A percentile compares a stretch with the other conserved stretches of the same genome.
Conservation (phyloP, 1,139 yeast species). For the Kluyveromyces marxianus region DNA sequence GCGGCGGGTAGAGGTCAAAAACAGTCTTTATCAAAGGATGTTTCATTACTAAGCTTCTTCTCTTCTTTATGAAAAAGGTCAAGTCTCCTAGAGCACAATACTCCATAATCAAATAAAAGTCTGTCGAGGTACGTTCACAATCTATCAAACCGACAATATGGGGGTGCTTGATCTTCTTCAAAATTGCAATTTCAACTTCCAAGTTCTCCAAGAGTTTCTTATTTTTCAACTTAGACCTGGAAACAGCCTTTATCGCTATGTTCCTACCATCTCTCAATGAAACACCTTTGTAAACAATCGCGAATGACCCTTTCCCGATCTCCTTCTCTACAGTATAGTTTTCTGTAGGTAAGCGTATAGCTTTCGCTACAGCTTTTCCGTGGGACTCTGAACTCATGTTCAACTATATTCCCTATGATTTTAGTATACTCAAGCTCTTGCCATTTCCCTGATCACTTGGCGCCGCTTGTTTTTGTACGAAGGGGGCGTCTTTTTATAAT, state of each 20-base stretch:
- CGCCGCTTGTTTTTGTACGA: background rate
- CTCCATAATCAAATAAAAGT: slow-evolving; percentile 93
- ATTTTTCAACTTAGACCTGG: slow-evolving; percentile 72
- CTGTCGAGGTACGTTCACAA: slow-evolving; percentile 67
- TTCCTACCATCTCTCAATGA: slow-evolving; percentile 27
- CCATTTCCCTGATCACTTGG: slow-evolving; percentile 1
- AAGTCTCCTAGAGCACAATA: slow-evolving; percentile 93
- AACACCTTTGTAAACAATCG: slow-evolving; percentile 76
- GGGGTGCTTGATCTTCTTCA: slow-evolving; percentile 83
- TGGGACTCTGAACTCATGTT: slow-evolving; percentile 7
- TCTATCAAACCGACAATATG: slow-evolving; percentile 85
- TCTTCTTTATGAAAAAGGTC: slow-evolving; percentile 72
- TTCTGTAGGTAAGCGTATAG: slow-evolving; percentile 10
- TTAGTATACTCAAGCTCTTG: background rate
- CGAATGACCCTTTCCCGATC: slow-evolving; percentile 93
- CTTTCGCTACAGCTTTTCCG: slow-evolving; percentile 10
- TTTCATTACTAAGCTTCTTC: slow-evolving; percentile 61
- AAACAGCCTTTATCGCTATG: slow-evolving; percentile 76
- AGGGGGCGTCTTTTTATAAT: background rate
- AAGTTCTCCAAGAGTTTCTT: slow-evolving; percentile 82
- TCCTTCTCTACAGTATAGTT: slow-evolving; percentile 36
- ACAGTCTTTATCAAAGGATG: slow-evolving; percentile 76
- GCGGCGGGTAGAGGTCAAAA: slow-evolving; percentile 77
- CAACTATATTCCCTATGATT: background rate
- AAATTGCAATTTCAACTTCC: slow-evolving; percentile 82